A percentile compares a stretch with the other conserved stretches of the same genome.
Evolutionary conservation across 257 asterid species (phyloP).

Genomic region (Solanum chmielewskii): DNA sequence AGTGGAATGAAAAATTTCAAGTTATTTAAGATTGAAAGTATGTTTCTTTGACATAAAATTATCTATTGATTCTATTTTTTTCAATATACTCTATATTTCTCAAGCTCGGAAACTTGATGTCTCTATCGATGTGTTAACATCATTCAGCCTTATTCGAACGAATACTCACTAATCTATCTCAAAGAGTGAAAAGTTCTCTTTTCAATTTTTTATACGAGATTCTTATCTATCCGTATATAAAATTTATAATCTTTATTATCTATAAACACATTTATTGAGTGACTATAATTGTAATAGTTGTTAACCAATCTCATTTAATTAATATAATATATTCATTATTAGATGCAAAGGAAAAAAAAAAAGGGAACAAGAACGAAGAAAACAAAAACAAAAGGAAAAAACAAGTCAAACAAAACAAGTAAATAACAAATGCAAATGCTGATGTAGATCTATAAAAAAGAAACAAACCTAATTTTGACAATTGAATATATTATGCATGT

Average conservation of each 20-base stretch:
- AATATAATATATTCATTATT: not conserved
- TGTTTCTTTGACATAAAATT: not conserved
- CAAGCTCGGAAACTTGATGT: not conserved
- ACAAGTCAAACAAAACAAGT: not conserved
- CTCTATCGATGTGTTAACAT: not conserved
- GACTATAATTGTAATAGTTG: not conserved
- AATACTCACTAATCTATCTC: not conserved
- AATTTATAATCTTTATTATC: too few relatives aligned
- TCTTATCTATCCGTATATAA: too few relatives aligned
- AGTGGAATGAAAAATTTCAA: not conserved
- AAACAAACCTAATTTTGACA: not conserved
- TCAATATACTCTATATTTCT: not conserved
- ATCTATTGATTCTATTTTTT: not conserved
- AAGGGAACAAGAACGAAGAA: not conserved
- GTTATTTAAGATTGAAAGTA: not conserved
- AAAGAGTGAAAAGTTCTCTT: not conserved
- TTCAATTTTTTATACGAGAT: too few relatives aligned
- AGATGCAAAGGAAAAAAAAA: not conserved
- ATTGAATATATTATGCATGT: not conserved
- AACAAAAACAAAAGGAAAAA: not conserved
- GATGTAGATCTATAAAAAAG: not conserved
- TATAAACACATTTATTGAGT: not conserved
- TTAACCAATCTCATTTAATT: too few relatives aligned
- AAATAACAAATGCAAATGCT: not conserved
- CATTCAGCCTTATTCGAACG: rapidly evolving